Evolutionary conservation across 768 basidiomycete genomes (phyloP).

Genomic region (Lyophyllum shimeji): DNA sequence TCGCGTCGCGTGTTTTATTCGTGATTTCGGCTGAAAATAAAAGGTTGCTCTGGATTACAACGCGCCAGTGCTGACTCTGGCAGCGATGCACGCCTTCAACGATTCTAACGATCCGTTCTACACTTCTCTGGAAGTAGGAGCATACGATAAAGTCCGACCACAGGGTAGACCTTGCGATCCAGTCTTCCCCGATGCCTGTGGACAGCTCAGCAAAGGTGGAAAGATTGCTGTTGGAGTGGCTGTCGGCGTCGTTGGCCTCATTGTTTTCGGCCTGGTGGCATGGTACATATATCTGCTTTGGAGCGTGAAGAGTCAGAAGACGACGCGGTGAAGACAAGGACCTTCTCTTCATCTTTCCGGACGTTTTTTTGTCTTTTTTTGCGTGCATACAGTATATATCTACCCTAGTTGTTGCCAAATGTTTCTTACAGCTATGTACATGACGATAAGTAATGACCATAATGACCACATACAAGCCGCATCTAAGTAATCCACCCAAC

Average conservation of each 20-base stretch:
- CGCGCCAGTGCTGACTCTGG: slow-evolving; percentile 84
- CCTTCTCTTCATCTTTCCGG: neutral
- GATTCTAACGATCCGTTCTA: slow-evolving; percentile 75
- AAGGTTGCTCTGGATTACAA: slow-evolving; percentile 87
- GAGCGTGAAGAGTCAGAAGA: no score
- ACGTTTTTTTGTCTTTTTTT: neutral
- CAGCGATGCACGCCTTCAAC: slow-evolving; percentile 73
- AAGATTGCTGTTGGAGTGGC: slow-evolving; percentile 73
- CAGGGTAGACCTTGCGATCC: slow-evolving; percentile 77
- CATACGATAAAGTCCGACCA: slow-evolving; percentile 61
- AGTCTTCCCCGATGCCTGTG: slow-evolving; percentile 57
- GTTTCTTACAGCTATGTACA: no score
- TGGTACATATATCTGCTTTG: slow-evolving; percentile 36
- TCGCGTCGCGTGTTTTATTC: neutral
- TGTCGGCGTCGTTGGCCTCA: slow-evolving; percentile 58
- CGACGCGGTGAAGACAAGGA: no score
- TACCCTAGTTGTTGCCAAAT: no score
- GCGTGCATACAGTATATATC: neutral
- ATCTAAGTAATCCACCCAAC: neutral
- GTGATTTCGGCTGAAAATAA: neutral
- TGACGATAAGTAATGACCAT: neutral
- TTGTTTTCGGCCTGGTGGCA: slow-evolving; percentile 48
- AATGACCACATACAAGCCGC: neutral
- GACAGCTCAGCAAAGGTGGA: slow-evolving; percentile 54
- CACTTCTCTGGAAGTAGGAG: slow-evolving; percentile 66